Evolutionary conservation across 148 eudicot genomes (phyloP).

Genomic region (Gaultheria prostrata): DNA sequence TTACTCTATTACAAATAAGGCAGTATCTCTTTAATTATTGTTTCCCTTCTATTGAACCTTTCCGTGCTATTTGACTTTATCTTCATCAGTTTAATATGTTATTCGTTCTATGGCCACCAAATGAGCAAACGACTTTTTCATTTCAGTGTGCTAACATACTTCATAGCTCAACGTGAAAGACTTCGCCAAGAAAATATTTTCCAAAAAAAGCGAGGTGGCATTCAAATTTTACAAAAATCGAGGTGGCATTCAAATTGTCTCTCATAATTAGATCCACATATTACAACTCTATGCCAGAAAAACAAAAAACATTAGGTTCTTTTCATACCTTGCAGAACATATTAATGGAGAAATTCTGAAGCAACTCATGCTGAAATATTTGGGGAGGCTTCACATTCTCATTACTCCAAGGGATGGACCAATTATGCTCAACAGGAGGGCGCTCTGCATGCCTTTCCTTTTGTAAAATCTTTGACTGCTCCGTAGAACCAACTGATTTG

Average conservation of each 20-base stretch:
- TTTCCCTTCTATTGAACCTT: not conserved
- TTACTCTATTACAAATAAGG: conserved; percentile 6
- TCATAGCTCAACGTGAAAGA: not conserved
- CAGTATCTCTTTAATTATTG: not conserved
- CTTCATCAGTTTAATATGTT: not conserved
- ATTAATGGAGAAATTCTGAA: conserved; percentile 88
- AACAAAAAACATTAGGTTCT: not conserved
- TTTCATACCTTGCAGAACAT: conserved; percentile 92
- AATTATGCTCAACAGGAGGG: conserved; percentile 90
- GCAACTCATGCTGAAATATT: conserved; percentile 98
- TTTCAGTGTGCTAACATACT: not conserved
- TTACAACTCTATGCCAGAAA: not conserved
- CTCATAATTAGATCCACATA: not conserved
- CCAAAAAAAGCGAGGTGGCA: not conserved
- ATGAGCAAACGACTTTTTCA: not conserved
- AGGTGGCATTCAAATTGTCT: not conserved
- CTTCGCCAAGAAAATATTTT: not conserved
- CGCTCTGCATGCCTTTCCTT: conserved; percentile 94
- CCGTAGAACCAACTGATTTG: conserved; percentile 45
- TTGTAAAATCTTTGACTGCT: conserved; percentile 52
- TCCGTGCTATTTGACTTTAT: not conserved
- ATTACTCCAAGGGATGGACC: conserved; percentile 74
- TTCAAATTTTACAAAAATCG: not conserved
- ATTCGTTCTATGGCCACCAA: not conserved
- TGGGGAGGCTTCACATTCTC: conserved; percentile 63